phyloP scores from a whole-genome alignment of 2,329 filamentous ascomycete genomes.

The Pseudocercospora macadamiae region DNA sequence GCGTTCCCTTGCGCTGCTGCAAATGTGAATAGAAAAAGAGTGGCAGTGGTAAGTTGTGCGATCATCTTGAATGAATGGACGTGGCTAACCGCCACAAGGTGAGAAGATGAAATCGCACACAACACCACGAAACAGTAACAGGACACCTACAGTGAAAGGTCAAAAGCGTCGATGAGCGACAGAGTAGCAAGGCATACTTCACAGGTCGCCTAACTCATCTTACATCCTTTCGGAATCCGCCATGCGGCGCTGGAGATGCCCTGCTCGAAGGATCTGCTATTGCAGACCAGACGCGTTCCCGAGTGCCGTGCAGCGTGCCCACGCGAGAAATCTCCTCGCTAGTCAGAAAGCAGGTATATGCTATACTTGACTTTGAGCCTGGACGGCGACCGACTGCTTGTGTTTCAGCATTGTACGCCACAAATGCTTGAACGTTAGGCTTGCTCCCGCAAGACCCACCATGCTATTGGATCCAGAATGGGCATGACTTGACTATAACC shows the following conservation, averaged over 20 bases:
- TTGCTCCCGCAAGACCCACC: background rate
- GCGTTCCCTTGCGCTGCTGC: conserved; percentile 11
- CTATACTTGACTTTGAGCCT: background rate
- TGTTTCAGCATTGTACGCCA: background rate
- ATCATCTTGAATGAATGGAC: conserved; percentile 27
- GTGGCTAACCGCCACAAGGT: conserved; percentile 14
- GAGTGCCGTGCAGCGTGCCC: background rate
- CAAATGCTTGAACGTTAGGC: background rate
- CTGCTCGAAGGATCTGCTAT: background rate
- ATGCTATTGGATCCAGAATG: background rate
- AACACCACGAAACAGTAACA: background rate
- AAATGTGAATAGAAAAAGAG: conserved; percentile 15
- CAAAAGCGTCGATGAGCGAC: background rate
- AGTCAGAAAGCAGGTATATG: conserved; percentile 3
- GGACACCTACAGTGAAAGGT: background rate
- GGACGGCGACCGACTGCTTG: conserved; percentile 1
- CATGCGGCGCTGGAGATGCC: background rate
- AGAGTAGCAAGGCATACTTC: background rate
- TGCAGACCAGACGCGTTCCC: background rate
- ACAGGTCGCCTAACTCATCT: conserved; percentile 5
- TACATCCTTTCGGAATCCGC: conserved; percentile 1
- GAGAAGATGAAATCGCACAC: background rate
- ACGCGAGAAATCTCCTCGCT: background rate
- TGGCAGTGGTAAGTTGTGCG: conserved; percentile 11
- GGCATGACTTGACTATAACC: background rate